phyloP scores from a whole-genome alignment of 2,329 filamentous ascomycete species.

The Aspergillus luchuensis region DNA sequence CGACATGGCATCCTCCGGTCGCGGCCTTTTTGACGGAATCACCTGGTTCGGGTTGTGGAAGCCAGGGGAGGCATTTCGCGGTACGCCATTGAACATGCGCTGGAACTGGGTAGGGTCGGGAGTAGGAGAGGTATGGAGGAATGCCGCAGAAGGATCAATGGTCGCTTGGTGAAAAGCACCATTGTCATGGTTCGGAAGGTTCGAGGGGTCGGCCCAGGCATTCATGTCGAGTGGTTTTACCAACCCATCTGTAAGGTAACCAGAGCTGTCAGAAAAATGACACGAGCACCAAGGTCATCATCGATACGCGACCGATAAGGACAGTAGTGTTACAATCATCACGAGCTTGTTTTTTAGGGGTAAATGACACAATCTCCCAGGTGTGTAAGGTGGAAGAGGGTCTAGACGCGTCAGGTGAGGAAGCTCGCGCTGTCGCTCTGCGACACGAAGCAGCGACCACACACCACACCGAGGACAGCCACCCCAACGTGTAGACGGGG shows the following conservation, averaged over 20 bases:
- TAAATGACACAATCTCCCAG: conserved; percentile 5
- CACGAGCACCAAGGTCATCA: conserved; percentile 18
- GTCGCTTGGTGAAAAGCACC: conserved; percentile 49
- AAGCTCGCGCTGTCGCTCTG: conserved; percentile 27
- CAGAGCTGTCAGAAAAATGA: conserved; percentile 29
- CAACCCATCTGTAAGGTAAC: conserved; percentile 48
- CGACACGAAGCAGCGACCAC: conserved; percentile 28
- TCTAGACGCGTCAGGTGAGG: conserved; percentile 31
- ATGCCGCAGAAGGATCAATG: conserved; percentile 52
- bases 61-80: conserved; percentile 79
- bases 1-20: conserved; percentile 81
- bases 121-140: conserved; percentile 49
- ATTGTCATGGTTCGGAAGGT: conserved; percentile 52
- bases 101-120: conserved; percentile 56
- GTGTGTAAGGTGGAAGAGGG: conserved; percentile 13
- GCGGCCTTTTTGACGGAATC: conserved; percentile 84
- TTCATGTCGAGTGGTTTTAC: conserved; percentile 53
- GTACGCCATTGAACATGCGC: conserved; percentile 77
- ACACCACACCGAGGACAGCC: conserved; percentile 19
- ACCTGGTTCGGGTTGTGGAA: conserved; percentile 79
- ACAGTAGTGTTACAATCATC: conserved; percentile 4
- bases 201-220: conserved; percentile 53
- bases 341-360: conserved; percentile 8
- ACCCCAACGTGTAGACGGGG: conserved; percentile 22
- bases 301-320: conserved; percentile 28